Percentiles rank a stretch among this genome's conserved stretches.
Conservation (phyloP, 176 grass and related monocot species). For the Oryza rufipogon region DNA sequence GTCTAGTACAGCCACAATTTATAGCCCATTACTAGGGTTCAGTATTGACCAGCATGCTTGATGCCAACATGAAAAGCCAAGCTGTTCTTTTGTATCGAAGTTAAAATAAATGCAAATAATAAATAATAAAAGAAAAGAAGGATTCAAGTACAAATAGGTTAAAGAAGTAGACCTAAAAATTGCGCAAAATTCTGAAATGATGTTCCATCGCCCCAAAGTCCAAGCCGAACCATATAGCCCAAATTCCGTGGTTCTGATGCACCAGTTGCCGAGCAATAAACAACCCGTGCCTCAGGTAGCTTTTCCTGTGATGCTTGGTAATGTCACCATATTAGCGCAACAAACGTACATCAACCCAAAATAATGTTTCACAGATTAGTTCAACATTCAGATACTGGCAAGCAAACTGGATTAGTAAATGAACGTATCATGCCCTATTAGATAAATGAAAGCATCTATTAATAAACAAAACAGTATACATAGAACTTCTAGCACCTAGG, state of each 20-base stretch:
- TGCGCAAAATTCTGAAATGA: constrained; percentile 74
- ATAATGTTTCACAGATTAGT: constrained; percentile 13
- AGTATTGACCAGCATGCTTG: background rate
- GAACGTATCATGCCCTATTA: background rate
- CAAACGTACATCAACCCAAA: constrained; percentile 17
- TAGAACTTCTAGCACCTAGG: background rate
- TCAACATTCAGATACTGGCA: background rate
- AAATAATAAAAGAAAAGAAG: constrained; percentile 30
- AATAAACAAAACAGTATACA: background rate
- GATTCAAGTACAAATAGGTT: constrained; percentile 23
- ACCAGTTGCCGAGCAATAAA: constrained; percentile 99
- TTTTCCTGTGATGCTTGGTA: constrained; percentile 65
- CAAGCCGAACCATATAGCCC: constrained; percentile 98
- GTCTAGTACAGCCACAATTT: background rate
- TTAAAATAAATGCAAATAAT: constrained; percentile 22
- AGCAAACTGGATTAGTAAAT: background rate
- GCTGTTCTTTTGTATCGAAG: constrained; percentile 3
- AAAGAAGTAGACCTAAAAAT: constrained; percentile 73
- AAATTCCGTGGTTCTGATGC: constrained; percentile 98
- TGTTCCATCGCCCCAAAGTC: constrained; percentile 91
- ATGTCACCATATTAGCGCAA: constrained; percentile 41
- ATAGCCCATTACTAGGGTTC: background rate
- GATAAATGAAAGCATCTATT: background rate
- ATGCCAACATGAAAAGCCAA: constrained; percentile 12
- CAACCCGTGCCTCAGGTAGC: constrained; percentile 79